Conservation (phyloP, 306 rosid genomes). For the Prunus salicina region DNA sequence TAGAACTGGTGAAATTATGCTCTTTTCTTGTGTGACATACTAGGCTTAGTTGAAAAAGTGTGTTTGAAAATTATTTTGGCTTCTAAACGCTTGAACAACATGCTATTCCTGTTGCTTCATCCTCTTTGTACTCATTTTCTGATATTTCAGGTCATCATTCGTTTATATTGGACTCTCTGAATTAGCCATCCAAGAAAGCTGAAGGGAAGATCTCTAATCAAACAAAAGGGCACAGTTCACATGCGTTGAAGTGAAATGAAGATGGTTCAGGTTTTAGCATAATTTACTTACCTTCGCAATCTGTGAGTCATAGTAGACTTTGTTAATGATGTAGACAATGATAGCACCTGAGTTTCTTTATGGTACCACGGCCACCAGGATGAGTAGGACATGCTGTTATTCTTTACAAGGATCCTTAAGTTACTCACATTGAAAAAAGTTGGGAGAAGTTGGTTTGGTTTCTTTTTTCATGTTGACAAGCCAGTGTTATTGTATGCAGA, state of each 20-base stretch:
- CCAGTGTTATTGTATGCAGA: background rate
- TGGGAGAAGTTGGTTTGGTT: background rate
- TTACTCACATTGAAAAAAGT: too few relatives aligned
- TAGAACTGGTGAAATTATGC: background rate
- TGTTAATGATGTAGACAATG: background rate
- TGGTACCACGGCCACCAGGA: background rate
- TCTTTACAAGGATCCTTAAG: background rate
- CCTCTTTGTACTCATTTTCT: background rate
- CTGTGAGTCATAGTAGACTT: background rate
- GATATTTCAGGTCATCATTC: background rate
- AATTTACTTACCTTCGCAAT: background rate
- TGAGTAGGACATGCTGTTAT: background rate
- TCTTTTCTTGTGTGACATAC: background rate
- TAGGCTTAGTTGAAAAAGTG: background rate
- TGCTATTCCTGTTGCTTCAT: background rate
- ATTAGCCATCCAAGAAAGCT: background rate
- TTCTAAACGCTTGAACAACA: background rate
- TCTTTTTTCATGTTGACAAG: background rate
- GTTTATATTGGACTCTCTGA: background rate
- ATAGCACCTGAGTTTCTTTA: background rate
- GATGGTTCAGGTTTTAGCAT: background rate
- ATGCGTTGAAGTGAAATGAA: background rate
- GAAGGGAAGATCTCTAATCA: background rate
- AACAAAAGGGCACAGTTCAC: background rate
- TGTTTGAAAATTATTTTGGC: background rate